These are phyloP conservation scores for Otatea glauca DNA, from an alignment of 176 grass and related monocot species.

Conservation along the genomic window DNA sequence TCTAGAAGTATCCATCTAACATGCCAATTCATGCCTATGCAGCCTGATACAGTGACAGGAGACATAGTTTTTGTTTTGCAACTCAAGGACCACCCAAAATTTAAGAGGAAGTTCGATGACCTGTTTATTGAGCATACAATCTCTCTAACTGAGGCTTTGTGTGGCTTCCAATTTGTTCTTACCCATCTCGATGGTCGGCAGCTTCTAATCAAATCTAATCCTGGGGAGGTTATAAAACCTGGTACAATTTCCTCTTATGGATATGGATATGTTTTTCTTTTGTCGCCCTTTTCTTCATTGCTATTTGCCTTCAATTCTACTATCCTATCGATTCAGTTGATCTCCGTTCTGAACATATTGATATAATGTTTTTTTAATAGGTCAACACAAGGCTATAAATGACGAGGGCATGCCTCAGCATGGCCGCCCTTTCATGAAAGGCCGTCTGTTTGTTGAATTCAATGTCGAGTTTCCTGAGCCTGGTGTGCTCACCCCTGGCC, in stretches of 20 bases:
- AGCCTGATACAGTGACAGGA: slow-evolving; percentile 93
- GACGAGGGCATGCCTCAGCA: slow-evolving; percentile 97
- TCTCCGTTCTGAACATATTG: neutral
- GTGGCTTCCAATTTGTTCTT: slow-evolving; percentile 89
- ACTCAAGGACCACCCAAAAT: slow-evolving; percentile 90
- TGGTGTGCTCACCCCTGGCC: slow-evolving; percentile 51
- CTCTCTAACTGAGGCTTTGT: slow-evolving; percentile 84
- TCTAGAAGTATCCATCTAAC: slow-evolving; percentile 15
- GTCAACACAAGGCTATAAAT: slow-evolving; percentile 86
- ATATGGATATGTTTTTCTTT: neutral
- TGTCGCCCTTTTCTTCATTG: neutral
- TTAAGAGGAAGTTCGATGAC: slow-evolving; percentile 88
- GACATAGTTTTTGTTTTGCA: slow-evolving; percentile 93
- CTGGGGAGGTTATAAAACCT: slow-evolving; percentile 88
- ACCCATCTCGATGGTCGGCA: slow-evolving; percentile 86
- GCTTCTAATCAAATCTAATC: slow-evolving; percentile 89
- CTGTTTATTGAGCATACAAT: slow-evolving; percentile 78
- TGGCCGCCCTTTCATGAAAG: slow-evolving; percentile 91
- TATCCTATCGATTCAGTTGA: neutral
- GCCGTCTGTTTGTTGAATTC: slow-evolving; percentile 82
- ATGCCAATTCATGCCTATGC: slow-evolving; percentile 11
- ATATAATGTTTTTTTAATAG: slow-evolving; percentile 43
- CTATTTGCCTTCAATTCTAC: neutral
- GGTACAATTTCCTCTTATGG: slow-evolving; percentile 51
- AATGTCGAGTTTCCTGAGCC: slow-evolving; percentile 78